A percentile compares a stretch with the other conserved stretches of the same genome.
Conservation (phyloP, 2,329 filamentous ascomycete genomes). For the Fusarium annulatum region DNA sequence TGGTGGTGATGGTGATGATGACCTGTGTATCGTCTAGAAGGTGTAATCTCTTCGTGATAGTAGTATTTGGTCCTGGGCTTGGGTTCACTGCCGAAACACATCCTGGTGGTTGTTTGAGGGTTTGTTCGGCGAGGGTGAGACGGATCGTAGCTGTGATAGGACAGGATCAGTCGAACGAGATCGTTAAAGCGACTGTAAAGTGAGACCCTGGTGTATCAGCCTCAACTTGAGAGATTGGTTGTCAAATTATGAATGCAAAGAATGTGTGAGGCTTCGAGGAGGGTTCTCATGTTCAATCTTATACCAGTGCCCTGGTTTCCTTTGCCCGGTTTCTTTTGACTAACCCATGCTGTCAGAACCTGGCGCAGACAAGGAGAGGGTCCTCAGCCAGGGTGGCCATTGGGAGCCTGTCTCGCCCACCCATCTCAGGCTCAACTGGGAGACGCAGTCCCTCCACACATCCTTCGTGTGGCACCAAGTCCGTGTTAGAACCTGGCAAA, state of each 20-base stretch:
- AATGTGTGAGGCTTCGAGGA: not conserved
- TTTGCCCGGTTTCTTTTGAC: slow-evolving; percentile 44
- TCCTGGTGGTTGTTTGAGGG: slow-evolving; percentile 46
- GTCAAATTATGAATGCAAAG: slow-evolving; percentile 10
- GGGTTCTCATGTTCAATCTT: slow-evolving; percentile 39
- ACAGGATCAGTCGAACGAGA: not conserved
- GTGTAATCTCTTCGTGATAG: slow-evolving; percentile 65
- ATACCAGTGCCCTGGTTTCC: slow-evolving; percentile 40
- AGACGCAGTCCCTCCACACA: slow-evolving; percentile 23
- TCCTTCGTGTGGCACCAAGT: not conserved
- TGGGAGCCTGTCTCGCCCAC: slow-evolving; percentile 32
- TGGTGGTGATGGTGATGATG: slow-evolving; percentile 52
- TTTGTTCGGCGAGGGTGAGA: slow-evolving; percentile 2
- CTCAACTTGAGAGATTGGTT: not conserved
- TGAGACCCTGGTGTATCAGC: not conserved
- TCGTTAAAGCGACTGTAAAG: not conserved
- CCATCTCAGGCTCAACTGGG: slow-evolving; percentile 30
- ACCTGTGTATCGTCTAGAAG: slow-evolving; percentile 54
- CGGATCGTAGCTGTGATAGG: not conserved
- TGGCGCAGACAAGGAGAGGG: slow-evolving; percentile 38
- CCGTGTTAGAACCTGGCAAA: slow-evolving; percentile 1
- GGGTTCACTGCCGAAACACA: slow-evolving; percentile 63
- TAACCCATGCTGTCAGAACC: slow-evolving; percentile 39
- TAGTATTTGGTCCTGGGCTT: slow-evolving; percentile 61
- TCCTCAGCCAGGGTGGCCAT: slow-evolving; percentile 35